Conservation (phyloP, 108 stramenopile genomes). For the Parmales sp. region DNA sequence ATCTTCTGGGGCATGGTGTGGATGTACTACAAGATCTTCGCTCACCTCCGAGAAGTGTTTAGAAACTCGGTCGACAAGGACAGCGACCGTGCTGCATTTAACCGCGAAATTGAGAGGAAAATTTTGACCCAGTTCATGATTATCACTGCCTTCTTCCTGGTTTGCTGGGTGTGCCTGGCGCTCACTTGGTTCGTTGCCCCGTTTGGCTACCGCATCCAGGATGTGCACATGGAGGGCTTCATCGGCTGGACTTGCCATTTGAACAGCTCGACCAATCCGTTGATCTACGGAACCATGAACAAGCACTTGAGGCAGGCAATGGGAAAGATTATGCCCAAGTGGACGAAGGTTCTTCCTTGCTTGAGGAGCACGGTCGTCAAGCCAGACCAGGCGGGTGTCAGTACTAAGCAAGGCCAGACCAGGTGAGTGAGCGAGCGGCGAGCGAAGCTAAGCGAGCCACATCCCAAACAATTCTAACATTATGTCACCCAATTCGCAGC, state of each 20-base stretch:
- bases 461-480: too few species aligned
- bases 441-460: too few species aligned
- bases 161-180: neutral
- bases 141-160: constrained; percentile 5
- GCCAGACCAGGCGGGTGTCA: too few species aligned
- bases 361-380: too few species aligned
- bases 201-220: neutral
- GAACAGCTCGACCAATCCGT: neutral
- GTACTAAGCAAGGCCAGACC: too few species aligned
- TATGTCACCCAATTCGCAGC: too few species aligned
- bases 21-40: neutral
- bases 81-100: too few species aligned
- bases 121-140: neutral
- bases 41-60: neutral
- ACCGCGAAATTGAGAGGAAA: too few species aligned
- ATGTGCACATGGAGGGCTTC: neutral
- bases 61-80: too few species aligned
- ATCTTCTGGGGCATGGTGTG: neutral
- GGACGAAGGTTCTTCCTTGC: too few species aligned
- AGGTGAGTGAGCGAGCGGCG: too few species aligned
- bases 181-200: neutral
- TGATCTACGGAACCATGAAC: constrained; percentile 9
- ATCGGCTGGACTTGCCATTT: neutral
- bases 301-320: neutral
- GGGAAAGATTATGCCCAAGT: too few species aligned